phyloP scores from a whole-genome alignment of 345 rosid genomes.

The Lumnitzera littorea region DNA sequence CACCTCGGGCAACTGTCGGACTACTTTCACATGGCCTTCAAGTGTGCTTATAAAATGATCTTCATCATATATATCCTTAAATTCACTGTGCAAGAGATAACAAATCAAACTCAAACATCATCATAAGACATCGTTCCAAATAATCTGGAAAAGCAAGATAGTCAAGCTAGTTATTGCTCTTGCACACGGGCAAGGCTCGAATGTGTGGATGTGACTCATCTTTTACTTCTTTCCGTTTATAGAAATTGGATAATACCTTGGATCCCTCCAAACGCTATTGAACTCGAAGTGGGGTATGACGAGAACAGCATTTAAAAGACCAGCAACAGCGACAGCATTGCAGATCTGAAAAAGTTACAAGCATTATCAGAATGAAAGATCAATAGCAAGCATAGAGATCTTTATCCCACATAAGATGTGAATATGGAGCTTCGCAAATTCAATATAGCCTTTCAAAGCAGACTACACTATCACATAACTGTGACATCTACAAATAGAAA shows the following conservation, averaged over 20 bases:
- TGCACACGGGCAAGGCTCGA: too few species aligned
- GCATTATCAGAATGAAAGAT: not conserved
- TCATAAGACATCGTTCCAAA: too few species aligned
- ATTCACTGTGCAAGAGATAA: slow-evolving; percentile 35
- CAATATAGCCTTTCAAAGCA: too few species aligned
- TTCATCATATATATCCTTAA: slow-evolving; percentile 75
- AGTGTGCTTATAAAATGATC: slow-evolving; percentile 72
- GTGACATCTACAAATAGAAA: not conserved
- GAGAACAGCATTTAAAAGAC: slow-evolving; percentile 70
- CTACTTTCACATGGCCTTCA: slow-evolving; percentile 60
- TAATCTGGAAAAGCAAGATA: too few species aligned
- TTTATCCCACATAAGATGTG: too few species aligned
- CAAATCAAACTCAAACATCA: too few species aligned
- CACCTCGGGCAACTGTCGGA: slow-evolving; percentile 60
- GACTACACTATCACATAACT: not conserved
- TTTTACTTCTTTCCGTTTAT: too few species aligned
- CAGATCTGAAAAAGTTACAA: slow-evolving; percentile 54
- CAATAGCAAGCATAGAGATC: not conserved
- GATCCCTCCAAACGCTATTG: slow-evolving; percentile 81
- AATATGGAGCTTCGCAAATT: too few species aligned
- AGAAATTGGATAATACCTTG: slow-evolving; percentile 37
- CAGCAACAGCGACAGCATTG: slow-evolving; percentile 96
- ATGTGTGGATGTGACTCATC: too few species aligned
- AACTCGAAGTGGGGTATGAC: slow-evolving; percentile 79
- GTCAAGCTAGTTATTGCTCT: slow-evolving; percentile 3